These are phyloP conservation scores for Phytophthora palmivora DNA, from an alignment of 352 stramenopile species.

Conservation along the genomic window DNA sequence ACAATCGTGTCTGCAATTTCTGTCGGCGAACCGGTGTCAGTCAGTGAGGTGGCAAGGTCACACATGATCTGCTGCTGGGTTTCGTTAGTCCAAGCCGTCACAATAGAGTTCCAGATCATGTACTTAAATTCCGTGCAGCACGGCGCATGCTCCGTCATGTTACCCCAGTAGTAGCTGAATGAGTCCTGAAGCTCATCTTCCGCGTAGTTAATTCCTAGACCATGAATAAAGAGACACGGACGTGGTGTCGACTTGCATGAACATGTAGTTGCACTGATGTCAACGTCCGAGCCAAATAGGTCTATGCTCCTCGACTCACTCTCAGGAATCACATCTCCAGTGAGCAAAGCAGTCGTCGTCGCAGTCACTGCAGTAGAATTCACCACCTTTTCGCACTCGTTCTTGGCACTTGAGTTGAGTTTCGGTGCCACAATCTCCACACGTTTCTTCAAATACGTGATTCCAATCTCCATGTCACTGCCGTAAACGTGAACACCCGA, in stretches of 20 bases:
- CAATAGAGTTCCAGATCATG: conserved; percentile 49
- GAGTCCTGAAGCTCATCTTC: conserved; percentile 36
- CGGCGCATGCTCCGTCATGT: conserved; percentile 46
- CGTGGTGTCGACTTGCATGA: conserved; percentile 37
- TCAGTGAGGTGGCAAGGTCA: conserved; percentile 32
- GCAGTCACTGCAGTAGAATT: conserved; percentile 31
- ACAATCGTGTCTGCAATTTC: conserved; percentile 54
- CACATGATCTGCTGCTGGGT: conserved; percentile 50
- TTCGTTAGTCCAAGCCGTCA: conserved; percentile 42
- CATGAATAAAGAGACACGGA: conserved; percentile 62
- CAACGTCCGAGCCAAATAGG: conserved; percentile 2
- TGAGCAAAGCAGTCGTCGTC: conserved; percentile 34
- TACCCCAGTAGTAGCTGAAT: conserved; percentile 46
- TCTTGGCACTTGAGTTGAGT: conserved; percentile 5
- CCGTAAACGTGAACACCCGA: conserved; percentile 30
- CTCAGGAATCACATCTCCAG: conserved; percentile 29
- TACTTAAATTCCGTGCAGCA: conserved; percentile 58
- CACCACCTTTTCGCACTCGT: conserved; percentile 22
- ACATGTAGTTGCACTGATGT: conserved; percentile 28
- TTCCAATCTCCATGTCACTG: conserved; percentile 39
- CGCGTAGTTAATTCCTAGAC: conserved; percentile 34
- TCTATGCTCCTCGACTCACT: conserved; percentile 23
- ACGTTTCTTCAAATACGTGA: conserved; percentile 32
- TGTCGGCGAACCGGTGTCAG: conserved; percentile 22
- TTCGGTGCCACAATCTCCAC: conserved; percentile 31